Evolutionary conservation across 169 alveolate species (phyloP), one percentile per base, ranked within the genome.

Genomic region (Neospora caninum): DNA sequence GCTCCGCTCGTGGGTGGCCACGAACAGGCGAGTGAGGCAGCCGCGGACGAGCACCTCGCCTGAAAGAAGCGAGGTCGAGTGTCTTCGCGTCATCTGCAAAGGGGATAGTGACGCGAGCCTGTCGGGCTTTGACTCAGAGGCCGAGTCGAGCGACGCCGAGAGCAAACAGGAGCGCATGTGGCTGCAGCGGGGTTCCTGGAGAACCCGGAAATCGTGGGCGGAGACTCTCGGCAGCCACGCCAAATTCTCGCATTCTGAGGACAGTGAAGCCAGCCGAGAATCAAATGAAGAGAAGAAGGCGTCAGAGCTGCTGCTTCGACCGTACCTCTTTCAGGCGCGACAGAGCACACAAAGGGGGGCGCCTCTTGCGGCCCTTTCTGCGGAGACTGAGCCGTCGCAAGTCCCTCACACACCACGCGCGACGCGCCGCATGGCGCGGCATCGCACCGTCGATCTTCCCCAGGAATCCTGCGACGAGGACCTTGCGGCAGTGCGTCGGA

Each of bases 181-280:
- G 70, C 91, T n/a, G 38, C 78, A 86, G 73, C 38, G n/a, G 27
- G 67, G 20, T 64, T 10, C 41, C 43, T 36, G 86, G 86, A n/a
- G 42, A 69, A 69, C 41, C 43, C 6, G 45, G n/a, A 36, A 73
- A 10, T 22, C 45, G 9, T 73, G 86, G 73, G n/a, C 73, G 73
- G n/a, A 10, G 45, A n/a, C 86, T 7, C 31, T 78, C 86, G 86
- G 86, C 27, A 18, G 86, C 86, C 4, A 4, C 86, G 86, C 49
- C 20, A 43, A 43, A 16, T 82, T 82, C 89, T 39, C 69, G 0
- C 89, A 82, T 43, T 42, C 89, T 41, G 89, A 82, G 39, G 89
- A 82, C 89, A 27, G 34, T 34, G 89, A 82, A 36, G 42, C 84
- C 36, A 31, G 64, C 29, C 38, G 41, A 9, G 89, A 82, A 67